Evolutionary conservation across 495 filamentous ascomycete species (phyloP), one percentile per base, ranked within the genome.

Genomic region (Aspergillus indologenus): DNA sequence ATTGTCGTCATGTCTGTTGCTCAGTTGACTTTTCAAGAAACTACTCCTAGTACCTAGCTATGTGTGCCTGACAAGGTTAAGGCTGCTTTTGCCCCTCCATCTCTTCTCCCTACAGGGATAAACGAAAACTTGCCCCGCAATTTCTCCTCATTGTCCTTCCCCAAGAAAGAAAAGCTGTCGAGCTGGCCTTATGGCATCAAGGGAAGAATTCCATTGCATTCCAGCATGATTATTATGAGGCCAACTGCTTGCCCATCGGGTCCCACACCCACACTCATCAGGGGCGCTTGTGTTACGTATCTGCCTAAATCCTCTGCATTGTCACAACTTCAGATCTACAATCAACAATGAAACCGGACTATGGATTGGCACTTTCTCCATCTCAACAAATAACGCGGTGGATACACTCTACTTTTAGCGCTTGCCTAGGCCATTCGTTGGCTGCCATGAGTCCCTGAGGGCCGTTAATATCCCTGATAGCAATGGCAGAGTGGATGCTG

Each of bases 241-340:
- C 5, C 34, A 40, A 40, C 48, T 18, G 48, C n/a, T n/a, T n/a
- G n/a, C n/a, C 11, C 15, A 18, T 0, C 17, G 17, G 23, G 23
- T 26, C 18, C 23, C 17, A 31, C 48, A 24, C 14, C 23, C 5
- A 29, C 26, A n/a, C n/a, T n/a, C n/a, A 24, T 54, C 55, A 55
- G 45, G 49, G 59, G 54, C 31, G 45, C 43, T 29, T 23, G 22
- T 46, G 43, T 47, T 55, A 59, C 58, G 61, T 54, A 52, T 58
- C 56, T 62, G 61, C 61, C 61, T 62, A 59, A 55, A 47, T 45
- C 17, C 50, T 40, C 18, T 59, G 52, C 55, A 62, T 58, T 34
- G 51, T 17, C 48, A 50, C 19, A 23, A 31, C 18, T 34, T 7
- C 49, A 56, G 48, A 46, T 40, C 26, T 34, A 34, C 57, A 56